Conservation (phyloP, 495 filamentous ascomycete genomes). For the Ramalina intermedia region DNA sequence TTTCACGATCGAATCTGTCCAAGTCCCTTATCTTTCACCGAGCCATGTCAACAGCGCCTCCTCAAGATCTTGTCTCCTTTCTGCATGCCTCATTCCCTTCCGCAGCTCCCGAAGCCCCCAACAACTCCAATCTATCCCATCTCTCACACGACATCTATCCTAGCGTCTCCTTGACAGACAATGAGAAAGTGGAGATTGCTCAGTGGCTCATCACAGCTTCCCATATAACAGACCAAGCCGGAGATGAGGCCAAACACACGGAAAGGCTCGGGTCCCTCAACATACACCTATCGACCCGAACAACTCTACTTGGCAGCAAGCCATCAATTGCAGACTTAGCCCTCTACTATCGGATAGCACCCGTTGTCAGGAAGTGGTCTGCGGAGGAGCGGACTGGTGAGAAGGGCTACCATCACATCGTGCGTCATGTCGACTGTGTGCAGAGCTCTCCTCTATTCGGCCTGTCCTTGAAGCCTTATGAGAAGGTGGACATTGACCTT, state of each 20-base stretch:
- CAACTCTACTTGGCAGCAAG: conserved; percentile 80
- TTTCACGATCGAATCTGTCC: no score
- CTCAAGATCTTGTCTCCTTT: conserved; percentile 37
- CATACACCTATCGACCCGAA: conserved; percentile 71
- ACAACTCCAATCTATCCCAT: conserved; percentile 34
- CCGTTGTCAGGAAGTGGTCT: conserved; percentile 64
- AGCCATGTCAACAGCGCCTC: conserved; percentile 33
- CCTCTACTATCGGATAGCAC: conserved; percentile 67
- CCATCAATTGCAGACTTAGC: conserved; percentile 81
- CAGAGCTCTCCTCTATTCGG: conserved; percentile 75
- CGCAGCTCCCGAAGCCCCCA: conserved; percentile 32
- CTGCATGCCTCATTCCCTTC: conserved; percentile 40
- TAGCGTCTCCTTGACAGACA: conserved; percentile 49
- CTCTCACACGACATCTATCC: conserved; percentile 49
- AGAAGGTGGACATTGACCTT: conserved; percentile 69
- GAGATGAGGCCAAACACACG: conserved; percentile 41
- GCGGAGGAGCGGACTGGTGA: conserved; percentile 83
- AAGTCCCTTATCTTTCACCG: neutral
- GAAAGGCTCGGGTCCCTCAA: conserved; percentile 58
- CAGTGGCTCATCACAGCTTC: conserved; percentile 70
- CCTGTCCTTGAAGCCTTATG: conserved; percentile 50
- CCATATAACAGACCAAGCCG: conserved; percentile 44
- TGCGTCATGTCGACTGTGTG: conserved; percentile 85
- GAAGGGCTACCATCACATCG: conserved; percentile 78
- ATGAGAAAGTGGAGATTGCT: conserved; percentile 72